Base-by-base conservation (phyloP, 805 yeast species). In the Ogataea siamensis region DNA sequence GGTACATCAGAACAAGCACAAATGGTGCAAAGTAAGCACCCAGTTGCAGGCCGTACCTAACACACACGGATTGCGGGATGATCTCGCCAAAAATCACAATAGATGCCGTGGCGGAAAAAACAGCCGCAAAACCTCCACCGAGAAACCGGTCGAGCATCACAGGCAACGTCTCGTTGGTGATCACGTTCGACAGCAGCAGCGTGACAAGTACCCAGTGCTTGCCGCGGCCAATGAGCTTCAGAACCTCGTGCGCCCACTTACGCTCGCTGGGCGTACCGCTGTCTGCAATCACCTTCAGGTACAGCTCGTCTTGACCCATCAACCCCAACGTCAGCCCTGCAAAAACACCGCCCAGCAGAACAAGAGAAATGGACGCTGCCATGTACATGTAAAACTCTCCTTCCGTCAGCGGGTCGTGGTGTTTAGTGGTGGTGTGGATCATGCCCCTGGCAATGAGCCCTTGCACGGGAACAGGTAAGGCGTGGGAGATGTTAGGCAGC, bases 61-160 rank as follows among this genome's bases (percentile, higher is more conserved):
- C 99, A 63, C 94, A 87, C 28, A 88, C 70, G 14, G 93, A 81
- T 64, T 91, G 99, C 2, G 99, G 99, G 45, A 91, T 91, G 52
- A 91, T 85, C 58, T 91, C 99, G 44, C 99, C 99, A 63, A 91
- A 91, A 9, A 91, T 74, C 34, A 91, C 97, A 57, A 91, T 91
- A 17, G 89, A 76, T 3, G 84, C 89, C 0, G 99, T 89, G n/a
- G 97, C 82, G 9, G 88, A 74, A 10, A 88, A 86, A 24, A 91
- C 96, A 0, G 99, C 99, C 10, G 93, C 89, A 84, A 95, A 83
- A 1, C 99, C 99, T 28, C 98, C 98, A 32, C 98, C 98, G 10
- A 93, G 73, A 51, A 91, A 83, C 39, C 94, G 73, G 60, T 91
- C 98, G 42, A 93, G 71, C 15, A 91, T 95, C 50, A 91, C 91